A percentile compares a stretch with the other conserved stretches of the same genome.
phyloP scores from a whole-genome alignment of 129 eudicot species.

The Escallonia herrerae region DNA sequence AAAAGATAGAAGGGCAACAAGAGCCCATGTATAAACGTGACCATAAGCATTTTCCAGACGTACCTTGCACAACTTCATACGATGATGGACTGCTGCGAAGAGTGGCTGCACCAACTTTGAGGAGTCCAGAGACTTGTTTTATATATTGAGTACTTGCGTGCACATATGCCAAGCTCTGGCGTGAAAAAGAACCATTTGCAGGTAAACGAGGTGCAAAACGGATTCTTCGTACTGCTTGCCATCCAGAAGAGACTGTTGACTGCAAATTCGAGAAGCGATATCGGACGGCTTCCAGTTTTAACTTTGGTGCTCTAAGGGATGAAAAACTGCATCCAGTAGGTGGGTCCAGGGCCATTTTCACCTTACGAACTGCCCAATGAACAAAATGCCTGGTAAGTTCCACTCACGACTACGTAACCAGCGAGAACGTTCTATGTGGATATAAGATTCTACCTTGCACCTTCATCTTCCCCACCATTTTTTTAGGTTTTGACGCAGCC shows the following conservation, averaged over 20 bases:
- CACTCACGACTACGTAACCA: background rate
- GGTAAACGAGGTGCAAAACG: conserved; percentile 61
- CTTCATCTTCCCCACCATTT: conserved; percentile 88
- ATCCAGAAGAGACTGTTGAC: conserved; percentile 56
- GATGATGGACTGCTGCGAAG: conserved; percentile 63
- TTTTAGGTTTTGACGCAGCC: conserved; percentile 57
- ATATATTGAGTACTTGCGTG: conserved; percentile 72
- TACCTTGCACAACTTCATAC: conserved; percentile 67
- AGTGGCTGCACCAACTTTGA: conserved; percentile 69
- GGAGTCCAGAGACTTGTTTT: conserved; percentile 79
- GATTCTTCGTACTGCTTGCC: conserved; percentile 52
- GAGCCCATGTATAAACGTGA: too few relatives aligned
- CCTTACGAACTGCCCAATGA: conserved; percentile 63
- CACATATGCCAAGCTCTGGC: conserved; percentile 73
- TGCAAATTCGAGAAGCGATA: conserved; percentile 38
- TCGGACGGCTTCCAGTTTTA: conserved; percentile 39
- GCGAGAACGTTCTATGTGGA: background rate
- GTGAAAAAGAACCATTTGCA: conserved; percentile 60
- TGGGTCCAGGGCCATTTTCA: conserved; percentile 64
- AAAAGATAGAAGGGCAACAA: too few relatives aligned
- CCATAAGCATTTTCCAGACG: background rate
- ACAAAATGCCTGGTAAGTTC: conserved; percentile 6
- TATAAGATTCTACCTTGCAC: conserved; percentile 60
- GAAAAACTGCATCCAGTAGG: conserved; percentile 68
- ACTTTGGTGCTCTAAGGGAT: conserved; percentile 44